Percentiles rank a stretch among this genome's conserved stretches.
phyloP scores from a whole-genome alignment of 202 grass and related monocot species.

The Thinopyrum obtusiflorum region DNA sequence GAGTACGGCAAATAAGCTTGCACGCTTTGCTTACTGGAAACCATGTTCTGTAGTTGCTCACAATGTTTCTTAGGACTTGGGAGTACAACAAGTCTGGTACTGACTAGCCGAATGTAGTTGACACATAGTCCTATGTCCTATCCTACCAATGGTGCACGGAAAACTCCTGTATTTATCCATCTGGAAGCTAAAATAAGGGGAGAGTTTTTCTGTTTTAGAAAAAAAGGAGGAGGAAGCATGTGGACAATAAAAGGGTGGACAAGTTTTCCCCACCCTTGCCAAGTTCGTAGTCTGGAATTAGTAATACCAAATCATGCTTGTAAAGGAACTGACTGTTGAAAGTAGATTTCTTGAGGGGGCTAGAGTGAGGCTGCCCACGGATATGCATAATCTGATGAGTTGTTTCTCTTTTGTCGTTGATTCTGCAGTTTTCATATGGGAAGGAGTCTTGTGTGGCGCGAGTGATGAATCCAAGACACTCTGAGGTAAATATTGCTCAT shows the following conservation, averaged over 20 bases:
- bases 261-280: conserved; percentile 10
- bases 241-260: conserved; percentile 1
- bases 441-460: conserved; percentile 4
- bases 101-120: too few relatives aligned
- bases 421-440: conserved; percentile 48
- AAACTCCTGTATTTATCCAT: conserved; percentile 2
- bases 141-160: background rate
- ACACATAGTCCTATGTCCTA: too few relatives aligned
- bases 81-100: background rate
- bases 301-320: background rate
- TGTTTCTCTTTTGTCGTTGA: conserved; percentile 29
- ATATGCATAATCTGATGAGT: conserved; percentile 24
- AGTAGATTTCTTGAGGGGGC: background rate
- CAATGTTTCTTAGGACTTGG: background rate
- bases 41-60: background rate
- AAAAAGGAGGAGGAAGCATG: conserved; percentile 1
- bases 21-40: conserved; percentile 10
- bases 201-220: background rate
- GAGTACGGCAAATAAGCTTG: background rate
- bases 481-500: conserved; percentile 39
- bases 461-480: conserved; percentile 1
- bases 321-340: conserved; percentile 15
- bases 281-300: background rate
- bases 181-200: background rate
- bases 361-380: background rate